Conservation (phyloP, 306 rosid species). For the Rosa chinensis region DNA sequence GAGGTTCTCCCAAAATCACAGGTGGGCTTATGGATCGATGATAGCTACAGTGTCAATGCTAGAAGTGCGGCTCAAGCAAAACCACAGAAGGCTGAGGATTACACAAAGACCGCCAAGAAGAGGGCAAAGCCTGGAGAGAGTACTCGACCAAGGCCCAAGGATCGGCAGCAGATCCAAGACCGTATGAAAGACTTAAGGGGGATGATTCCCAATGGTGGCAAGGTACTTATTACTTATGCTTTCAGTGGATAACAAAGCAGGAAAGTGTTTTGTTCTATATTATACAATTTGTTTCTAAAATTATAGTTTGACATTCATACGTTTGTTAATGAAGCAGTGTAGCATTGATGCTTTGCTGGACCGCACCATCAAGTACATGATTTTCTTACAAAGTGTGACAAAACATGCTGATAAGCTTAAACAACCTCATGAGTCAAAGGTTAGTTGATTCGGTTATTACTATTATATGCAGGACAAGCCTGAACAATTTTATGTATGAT, state of each 20-base stretch:
- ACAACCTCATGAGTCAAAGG: constrained; percentile 69
- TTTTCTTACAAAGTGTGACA: constrained; percentile 58
- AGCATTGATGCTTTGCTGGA: constrained; percentile 88
- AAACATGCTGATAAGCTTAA: constrained; percentile 69
- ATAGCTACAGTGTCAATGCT: constrained; percentile 47
- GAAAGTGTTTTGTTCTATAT: background rate
- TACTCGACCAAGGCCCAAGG: constrained; percentile 84
- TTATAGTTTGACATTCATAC: constrained; percentile 3
- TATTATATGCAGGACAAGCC: background rate
- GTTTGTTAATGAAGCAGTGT: constrained; percentile 63
- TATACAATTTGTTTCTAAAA: background rate
- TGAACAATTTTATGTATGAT: constrained; percentile 1
- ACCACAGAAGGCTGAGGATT: constrained; percentile 51
- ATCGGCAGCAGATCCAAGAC: constrained; percentile 97
- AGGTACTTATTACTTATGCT: constrained; percentile 49
- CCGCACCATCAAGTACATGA: constrained; percentile 83
- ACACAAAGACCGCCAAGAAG: constrained; percentile 49
- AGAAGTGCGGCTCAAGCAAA: constrained; percentile 34
- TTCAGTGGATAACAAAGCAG: background rate
- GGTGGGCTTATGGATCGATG: constrained; percentile 58
- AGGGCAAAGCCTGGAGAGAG: constrained; percentile 80
- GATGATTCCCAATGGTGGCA: constrained; percentile 75
- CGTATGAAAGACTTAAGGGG: constrained; percentile 80
- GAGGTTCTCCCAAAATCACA: constrained; percentile 50
- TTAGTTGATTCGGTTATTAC: constrained; percentile 23